A percentile compares a stretch with the other conserved stretches of the same genome.
Evolutionary conservation across 1,284 basidiomycete species (phyloP).

Genomic region (Cryptococcus hybrid): DNA sequence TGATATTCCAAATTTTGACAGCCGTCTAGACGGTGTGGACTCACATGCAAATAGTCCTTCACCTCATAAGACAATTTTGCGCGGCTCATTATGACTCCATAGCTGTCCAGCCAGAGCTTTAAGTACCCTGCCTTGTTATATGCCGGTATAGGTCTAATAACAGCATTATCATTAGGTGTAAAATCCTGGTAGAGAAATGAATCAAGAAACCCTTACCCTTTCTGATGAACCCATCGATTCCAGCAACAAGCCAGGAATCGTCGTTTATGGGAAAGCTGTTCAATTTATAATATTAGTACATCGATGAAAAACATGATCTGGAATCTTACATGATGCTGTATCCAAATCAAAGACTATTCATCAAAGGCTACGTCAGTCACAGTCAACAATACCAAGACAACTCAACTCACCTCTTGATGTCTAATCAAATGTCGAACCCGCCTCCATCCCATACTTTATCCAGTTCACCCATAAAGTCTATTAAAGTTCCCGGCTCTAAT

Average conservation of each 20-base stretch:
- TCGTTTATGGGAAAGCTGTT: conserved; percentile 15
- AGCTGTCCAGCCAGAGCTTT: conserved; percentile 17
- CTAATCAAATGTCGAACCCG: conserved; percentile 11
- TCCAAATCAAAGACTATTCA: conserved; percentile 6
- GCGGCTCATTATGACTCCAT: conserved; percentile 17
- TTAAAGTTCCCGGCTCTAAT: conserved; percentile 19
- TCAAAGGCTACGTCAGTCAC: too few relatives aligned
- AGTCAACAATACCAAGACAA: background rate
- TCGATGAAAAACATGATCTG: too few relatives aligned
- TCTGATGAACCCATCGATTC: conserved; percentile 23
- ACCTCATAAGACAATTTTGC: conserved; percentile 13
- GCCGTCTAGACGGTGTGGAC: background rate
- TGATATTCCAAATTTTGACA: too few relatives aligned
- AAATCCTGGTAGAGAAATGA: too few relatives aligned
- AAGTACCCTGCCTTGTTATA: conserved; percentile 8
- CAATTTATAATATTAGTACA: background rate
- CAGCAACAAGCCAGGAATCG: conserved; percentile 22
- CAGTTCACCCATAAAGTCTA: conserved; percentile 23
- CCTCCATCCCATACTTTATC: conserved; percentile 20
- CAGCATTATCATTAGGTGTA: too few relatives aligned
- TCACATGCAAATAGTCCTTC: conserved; percentile 12
- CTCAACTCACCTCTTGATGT: conserved; percentile 13
- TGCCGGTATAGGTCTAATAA: conserved; percentile 10
- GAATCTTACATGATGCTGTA: conserved; percentile 12
- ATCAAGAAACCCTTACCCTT: conserved; percentile 11